Evolutionary conservation across 169 alveolate genomes (phyloP), one percentile per base, ranked within the genome.

Genomic region (Nephromyces sp.): DNA sequence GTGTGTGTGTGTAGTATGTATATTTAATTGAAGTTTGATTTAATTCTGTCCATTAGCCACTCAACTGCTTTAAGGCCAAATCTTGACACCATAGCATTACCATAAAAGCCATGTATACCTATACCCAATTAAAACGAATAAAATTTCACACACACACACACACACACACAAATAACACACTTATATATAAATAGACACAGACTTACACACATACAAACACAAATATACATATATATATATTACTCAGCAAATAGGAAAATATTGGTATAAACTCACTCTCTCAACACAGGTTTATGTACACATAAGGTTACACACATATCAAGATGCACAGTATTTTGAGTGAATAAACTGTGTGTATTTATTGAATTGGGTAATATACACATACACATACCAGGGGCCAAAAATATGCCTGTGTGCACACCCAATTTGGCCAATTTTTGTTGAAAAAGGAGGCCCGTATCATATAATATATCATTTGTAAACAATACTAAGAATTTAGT

Each of bases 91-190:
- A 52, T 28, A 32, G 66, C 75, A n/a, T 66, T 65, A 15, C 80
- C 80, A 25, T 64, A 74, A 35, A 74, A 74, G 1, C 69, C 80
- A 34, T 74, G 80, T 52, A 74, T 22, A 6, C 80, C 80, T 74
- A 65, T 6, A 32, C 0, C 3, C 6, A 21, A 6, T 24, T 5
- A 6, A 3, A 30, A 71, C 21, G 57, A 2, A 43, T 43, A 43
- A 15, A 43, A 15, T 15, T 15, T 43, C 15, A 15, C 15, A 43
- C n/a, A 15, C 57, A 43, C 15, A 15, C 57, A 15, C n/a, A 43
- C 15, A 15, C 57, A 15, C 57, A 15, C 57, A 43, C 57, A 43
- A 15, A 15, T 43, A 15, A 15, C 15, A 15, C n/a, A 15, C 15
- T 43, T 43, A 15, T 15, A 43, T 15, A 15, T 15, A 15, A 15